These are phyloP conservation scores for Sugiyamaella castrensis DNA, from an alignment of 1,139 yeast species.

Conservation along the genomic window DNA sequence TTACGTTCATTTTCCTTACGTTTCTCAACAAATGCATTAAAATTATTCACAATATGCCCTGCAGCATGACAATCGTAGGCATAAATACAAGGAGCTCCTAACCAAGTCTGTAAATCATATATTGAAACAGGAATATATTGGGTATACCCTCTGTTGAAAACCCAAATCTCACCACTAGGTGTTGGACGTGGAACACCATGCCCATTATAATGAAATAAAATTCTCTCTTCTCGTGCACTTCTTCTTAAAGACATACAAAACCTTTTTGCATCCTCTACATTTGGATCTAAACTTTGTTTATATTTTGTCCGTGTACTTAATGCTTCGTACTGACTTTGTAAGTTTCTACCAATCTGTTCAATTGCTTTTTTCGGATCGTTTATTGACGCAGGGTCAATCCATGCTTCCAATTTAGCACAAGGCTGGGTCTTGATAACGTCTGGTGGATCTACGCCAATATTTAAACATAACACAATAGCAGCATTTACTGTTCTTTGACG, in stretches of 20 bases:
- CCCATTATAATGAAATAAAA: constrained; percentile 92
- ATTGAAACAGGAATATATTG: constrained; percentile 95
- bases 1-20: constrained; percentile 84
- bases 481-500: constrained; percentile 95
- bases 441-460: constrained; percentile 96
- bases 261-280: constrained; percentile 92
- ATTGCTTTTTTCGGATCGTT: constrained; percentile 89
- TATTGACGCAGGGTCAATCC: constrained; percentile 86
- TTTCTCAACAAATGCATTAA: constrained; percentile 85
- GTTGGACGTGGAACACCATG: constrained; percentile 99
- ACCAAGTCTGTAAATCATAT: constrained; percentile 92
- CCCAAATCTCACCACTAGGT: constrained; percentile 98
- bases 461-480: constrained; percentile 83
- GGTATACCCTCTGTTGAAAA: constrained; percentile 92
- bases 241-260: constrained; percentile 86
- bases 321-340: constrained; percentile 87
- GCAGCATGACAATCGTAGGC: constrained; percentile 95
- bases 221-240: constrained; percentile 82
- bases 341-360: constrained; percentile 82
- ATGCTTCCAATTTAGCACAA: constrained; percentile 87
- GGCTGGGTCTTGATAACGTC: constrained; percentile 93
- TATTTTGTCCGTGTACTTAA: constrained; percentile 83
- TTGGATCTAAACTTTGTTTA: constrained; percentile 89
- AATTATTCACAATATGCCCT: constrained; percentile 87
- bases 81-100: constrained; percentile 95